Evolutionary conservation across 768 basidiomycete genomes (phyloP).

Genomic region (Mycena amicta): DNA sequence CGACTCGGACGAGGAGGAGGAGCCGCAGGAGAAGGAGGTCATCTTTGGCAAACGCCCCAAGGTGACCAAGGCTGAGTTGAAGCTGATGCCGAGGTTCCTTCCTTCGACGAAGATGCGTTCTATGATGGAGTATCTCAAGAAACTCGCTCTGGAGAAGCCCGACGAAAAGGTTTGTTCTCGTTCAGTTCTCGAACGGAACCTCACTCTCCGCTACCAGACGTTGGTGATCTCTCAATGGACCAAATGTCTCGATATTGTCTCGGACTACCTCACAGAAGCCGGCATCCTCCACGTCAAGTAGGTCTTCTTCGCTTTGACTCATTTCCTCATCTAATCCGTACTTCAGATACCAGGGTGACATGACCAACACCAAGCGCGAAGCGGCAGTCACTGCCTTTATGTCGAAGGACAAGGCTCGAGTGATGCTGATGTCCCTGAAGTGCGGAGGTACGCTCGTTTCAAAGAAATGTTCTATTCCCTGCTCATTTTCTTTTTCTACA

Average conservation of each 20-base stretch:
- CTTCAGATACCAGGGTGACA: conserved; percentile 61
- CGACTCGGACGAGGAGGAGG: conserved; percentile 49
- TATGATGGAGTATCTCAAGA: conserved; percentile 60
- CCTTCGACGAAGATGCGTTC: conserved; percentile 76
- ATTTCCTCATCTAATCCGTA: neutral
- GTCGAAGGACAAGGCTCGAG: conserved; percentile 54
- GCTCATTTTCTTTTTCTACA: conserved; percentile 14
- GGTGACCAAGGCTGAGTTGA: conserved; percentile 37
- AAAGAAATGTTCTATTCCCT: neutral
- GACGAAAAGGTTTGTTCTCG: conserved; percentile 57
- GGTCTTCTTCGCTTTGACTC: conserved; percentile 11
- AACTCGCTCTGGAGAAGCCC: conserved; percentile 48
- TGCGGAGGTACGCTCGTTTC: conserved; percentile 50
- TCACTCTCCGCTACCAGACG: conserved; percentile 37
- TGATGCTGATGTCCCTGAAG: conserved; percentile 67
- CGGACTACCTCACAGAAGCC: conserved; percentile 57
- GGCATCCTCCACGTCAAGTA: conserved; percentile 59
- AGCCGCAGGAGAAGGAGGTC: conserved; percentile 44
- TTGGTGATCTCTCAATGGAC: conserved; percentile 77
- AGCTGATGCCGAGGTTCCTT: conserved; percentile 56
- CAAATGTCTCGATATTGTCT: conserved; percentile 62
- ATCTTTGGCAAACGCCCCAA: conserved; percentile 41
- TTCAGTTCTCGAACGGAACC: neutral
- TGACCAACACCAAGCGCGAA: conserved; percentile 56
- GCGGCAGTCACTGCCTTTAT: conserved; percentile 61